A percentile compares a stretch with the other conserved stretches of the same genome.
phyloP scores from a whole-genome alignment of 2,329 filamentous ascomycete genomes.

The Chaetoscypha palmicola region DNA sequence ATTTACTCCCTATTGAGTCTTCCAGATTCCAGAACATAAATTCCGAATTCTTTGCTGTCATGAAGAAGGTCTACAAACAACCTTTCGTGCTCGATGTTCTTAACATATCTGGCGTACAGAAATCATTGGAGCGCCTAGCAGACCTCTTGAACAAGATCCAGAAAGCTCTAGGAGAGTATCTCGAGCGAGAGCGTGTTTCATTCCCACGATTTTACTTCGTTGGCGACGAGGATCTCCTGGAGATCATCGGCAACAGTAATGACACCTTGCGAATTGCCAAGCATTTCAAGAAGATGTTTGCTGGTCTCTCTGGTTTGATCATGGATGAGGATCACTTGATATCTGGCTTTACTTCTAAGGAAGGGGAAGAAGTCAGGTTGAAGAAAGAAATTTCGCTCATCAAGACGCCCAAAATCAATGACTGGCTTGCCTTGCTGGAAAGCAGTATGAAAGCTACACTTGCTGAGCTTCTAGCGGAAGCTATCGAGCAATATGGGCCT shows the following conservation, averaged over 20 bases:
- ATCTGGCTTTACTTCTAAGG: conserved; percentile 87
- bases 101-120: conserved; percentile 91
- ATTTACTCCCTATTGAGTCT: conserved; percentile 91
- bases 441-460: conserved; percentile 90
- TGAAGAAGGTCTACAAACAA: conserved; percentile 98
- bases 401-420: conserved; percentile 95
- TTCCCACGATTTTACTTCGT: conserved; percentile 99
- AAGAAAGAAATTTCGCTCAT: conserved; percentile 88
- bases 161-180: conserved; percentile 95
- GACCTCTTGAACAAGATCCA: conserved; percentile 98
- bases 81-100: conserved; percentile 94
- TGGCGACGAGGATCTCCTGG: conserved; percentile 92
- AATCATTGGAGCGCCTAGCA: conserved; percentile 90
- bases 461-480: conserved; percentile 82
- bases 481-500: conserved; percentile 71
- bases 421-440: conserved; percentile 94
- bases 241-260: conserved; percentile 99
- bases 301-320: conserved; percentile 80
- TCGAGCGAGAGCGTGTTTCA: conserved; percentile 93
- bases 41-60: conserved; percentile 95
- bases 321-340: conserved; percentile 91
- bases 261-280: conserved; percentile 94
- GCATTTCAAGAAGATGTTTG: conserved; percentile 99
- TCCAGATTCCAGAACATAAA: conserved; percentile 99
- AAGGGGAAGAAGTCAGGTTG: conserved; percentile 79